phyloP scores from a whole-genome alignment of 192 early-diverging fungal species.

The Coemansia sp. region DNA sequence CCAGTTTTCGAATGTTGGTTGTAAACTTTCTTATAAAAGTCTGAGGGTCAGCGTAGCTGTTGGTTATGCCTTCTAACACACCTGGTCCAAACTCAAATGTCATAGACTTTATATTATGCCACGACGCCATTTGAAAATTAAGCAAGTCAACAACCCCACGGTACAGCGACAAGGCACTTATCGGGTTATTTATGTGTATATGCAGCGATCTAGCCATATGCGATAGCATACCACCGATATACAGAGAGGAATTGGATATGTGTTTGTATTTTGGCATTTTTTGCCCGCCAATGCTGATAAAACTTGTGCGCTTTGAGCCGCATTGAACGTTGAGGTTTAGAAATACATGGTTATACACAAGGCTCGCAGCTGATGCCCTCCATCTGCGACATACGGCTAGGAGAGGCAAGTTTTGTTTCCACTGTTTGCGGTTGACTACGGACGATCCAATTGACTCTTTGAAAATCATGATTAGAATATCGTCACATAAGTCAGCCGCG shows the following conservation, averaged over 20 bases:
- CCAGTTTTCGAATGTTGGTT: neutral
- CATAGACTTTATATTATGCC: neutral
- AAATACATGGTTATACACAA: slow-evolving; percentile 8
- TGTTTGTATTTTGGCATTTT: neutral
- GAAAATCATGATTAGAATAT: slow-evolving; percentile 6
- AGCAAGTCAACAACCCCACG: slow-evolving; percentile 1
- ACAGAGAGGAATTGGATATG: neutral
- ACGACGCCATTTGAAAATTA: neutral
- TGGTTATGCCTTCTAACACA: neutral
- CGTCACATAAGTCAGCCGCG: neutral
- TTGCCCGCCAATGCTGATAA: neutral
- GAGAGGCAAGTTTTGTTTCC: slow-evolving; percentile 4
- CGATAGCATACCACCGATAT: neutral
- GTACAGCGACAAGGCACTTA: neutral
- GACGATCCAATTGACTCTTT: neutral
- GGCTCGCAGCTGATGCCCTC: neutral
- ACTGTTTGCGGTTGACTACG: neutral
- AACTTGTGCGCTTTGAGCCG: neutral
- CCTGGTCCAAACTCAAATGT: slow-evolving; percentile 11
- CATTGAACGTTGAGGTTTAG: neutral
- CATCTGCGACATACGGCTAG: slow-evolving; percentile 10
- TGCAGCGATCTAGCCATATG: neutral
- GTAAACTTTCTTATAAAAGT: slow-evolving; percentile 4
- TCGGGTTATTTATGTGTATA: neutral
- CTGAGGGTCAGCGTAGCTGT: neutral